phyloP scores from a whole-genome alignment of 805 yeast species.

The Torulaspora delbrueckii region DNA sequence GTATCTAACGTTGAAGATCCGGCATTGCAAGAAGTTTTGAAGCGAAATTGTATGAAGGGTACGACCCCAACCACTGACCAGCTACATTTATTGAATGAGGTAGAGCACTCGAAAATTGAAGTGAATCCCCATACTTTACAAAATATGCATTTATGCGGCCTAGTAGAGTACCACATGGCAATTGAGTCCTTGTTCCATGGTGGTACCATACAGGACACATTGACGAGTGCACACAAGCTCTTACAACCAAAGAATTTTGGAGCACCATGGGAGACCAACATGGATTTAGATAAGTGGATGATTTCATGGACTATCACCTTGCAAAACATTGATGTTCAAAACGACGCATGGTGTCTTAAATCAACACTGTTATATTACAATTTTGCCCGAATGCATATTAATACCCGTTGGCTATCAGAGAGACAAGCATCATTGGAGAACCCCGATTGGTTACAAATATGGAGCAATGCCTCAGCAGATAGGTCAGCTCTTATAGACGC shows the following conservation, averaged over 20 bases:
- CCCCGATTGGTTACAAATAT: slow-evolving; percentile 11
- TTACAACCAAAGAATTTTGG: slow-evolving; percentile 59
- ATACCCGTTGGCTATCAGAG: slow-evolving; percentile 34
- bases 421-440: slow-evolving; percentile 8
- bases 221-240: slow-evolving; percentile 46
- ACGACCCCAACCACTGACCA: slow-evolving; percentile 17
- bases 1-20: slow-evolving; percentile 10
- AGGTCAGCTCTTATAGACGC: slow-evolving; percentile 11
- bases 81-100: slow-evolving; percentile 22
- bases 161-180: slow-evolving; percentile 67
- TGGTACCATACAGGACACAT: slow-evolving; percentile 21
- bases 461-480: slow-evolving; percentile 6
- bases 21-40: slow-evolving; percentile 12
- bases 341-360: slow-evolving; percentile 61
- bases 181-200: slow-evolving; percentile 48
- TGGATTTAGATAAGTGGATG: slow-evolving; percentile 74
- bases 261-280: slow-evolving; percentile 59
- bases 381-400: slow-evolving; percentile 71
- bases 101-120: slow-evolving; percentile 19
- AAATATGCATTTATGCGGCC: slow-evolving; percentile 59
- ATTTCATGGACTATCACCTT: slow-evolving; percentile 70
- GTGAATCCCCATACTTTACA: slow-evolving; percentile 28
- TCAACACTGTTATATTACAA: slow-evolving; percentile 66
- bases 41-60: slow-evolving; percentile 9
- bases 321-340: slow-evolving; percentile 47